Conservation (phyloP, 345 rosid species). For the Salix purpurea region DNA sequence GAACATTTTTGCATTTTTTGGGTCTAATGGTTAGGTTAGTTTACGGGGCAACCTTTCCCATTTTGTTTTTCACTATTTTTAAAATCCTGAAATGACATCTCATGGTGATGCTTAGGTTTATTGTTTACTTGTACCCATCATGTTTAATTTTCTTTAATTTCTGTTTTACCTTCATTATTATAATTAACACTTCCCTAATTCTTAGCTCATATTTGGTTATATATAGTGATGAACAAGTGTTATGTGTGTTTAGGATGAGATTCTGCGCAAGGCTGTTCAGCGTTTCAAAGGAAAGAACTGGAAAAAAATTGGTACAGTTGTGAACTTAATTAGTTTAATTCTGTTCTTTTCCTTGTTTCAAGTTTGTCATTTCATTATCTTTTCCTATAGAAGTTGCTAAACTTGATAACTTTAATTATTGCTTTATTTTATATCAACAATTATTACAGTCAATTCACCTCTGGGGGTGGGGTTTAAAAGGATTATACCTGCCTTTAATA, state of each 20-base stretch:
- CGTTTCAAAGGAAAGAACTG: conserved; percentile 96
- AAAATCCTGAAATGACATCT: not conserved
- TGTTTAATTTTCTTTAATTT: not conserved
- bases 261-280: conserved; percentile 83
- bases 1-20: not conserved
- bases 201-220: not conserved
- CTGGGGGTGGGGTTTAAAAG: not conserved
- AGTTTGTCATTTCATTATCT: not conserved
- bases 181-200: not conserved
- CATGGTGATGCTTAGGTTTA: not conserved
- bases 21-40: not conserved
- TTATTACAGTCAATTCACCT: not conserved
- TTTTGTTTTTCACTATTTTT: not conserved
- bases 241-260: conserved; percentile 67
- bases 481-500: not conserved
- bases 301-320: conserved; percentile 83
- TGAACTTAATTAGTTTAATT: not conserved
- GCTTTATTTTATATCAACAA: not conserved
- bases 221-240: not conserved
- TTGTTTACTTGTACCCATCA: not conserved
- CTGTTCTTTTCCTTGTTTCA: not conserved
- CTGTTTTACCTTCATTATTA: not conserved
- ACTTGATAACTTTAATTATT: not conserved
- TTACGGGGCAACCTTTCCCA: not conserved
- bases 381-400: not conserved